These are phyloP conservation scores for Wickerhamiella nectarea DNA, from an alignment of 805 yeast genomes.

Conservation along the genomic window DNA sequence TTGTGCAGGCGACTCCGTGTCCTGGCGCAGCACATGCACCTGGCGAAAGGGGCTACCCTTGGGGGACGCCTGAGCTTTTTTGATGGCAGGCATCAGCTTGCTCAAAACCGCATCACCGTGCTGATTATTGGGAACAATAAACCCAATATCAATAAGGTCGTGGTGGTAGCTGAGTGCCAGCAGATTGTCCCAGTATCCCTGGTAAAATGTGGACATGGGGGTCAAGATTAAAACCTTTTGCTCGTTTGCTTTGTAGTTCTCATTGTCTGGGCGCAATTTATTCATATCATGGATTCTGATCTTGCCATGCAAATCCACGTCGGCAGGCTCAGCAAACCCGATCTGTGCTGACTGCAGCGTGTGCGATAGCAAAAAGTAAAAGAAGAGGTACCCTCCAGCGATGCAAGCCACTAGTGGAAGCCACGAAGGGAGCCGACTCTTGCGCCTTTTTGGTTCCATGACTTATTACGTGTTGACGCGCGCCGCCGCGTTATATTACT, in stretches of 20 bases:
- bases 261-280: slow-evolving; percentile 47
- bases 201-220: slow-evolving; percentile 78
- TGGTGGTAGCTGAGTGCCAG: slow-evolving; percentile 68
- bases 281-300: slow-evolving; percentile 41
- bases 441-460: slow-evolving; percentile 10
- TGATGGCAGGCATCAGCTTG: slow-evolving; percentile 60
- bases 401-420: slow-evolving; percentile 1
- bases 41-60: slow-evolving; percentile 54
- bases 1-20: slow-evolving; percentile 53
- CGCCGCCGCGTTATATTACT: neutral
- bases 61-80: slow-evolving; percentile 46
- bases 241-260: slow-evolving; percentile 56
- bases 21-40: slow-evolving; percentile 83
- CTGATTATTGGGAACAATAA: slow-evolving; percentile 69
- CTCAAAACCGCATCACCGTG: slow-evolving; percentile 74
- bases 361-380: slow-evolving; percentile 5
- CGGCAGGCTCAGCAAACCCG: slow-evolving; percentile 19
- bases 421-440: slow-evolving; percentile 1
- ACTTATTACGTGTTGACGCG: neutral
- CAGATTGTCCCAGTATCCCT: slow-evolving; percentile 79
- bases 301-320: slow-evolving; percentile 18
- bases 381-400: slow-evolving; percentile 2
- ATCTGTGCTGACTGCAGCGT: slow-evolving; percentile 14
- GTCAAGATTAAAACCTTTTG: slow-evolving; percentile 79
- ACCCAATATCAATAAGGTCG: slow-evolving; percentile 73